These are phyloP conservation scores for Westerdykella aurantiaca DNA, from an alignment of 2,329 filamentous ascomycete species.

Conservation along the genomic window DNA sequence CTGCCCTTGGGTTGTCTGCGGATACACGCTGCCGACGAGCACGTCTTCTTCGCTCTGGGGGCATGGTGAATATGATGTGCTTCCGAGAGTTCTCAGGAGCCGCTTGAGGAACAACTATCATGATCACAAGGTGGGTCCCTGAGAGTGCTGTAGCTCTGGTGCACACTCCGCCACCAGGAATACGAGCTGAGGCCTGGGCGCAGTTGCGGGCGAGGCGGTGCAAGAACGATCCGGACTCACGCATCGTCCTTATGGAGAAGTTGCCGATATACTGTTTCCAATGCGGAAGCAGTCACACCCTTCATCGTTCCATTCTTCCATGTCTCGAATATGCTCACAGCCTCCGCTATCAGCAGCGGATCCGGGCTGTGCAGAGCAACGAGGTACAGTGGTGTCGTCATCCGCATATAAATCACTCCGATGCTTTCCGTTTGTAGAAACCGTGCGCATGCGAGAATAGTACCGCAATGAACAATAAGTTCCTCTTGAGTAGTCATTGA, in stretches of 20 bases:
- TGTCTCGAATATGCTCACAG: constrained; percentile 14
- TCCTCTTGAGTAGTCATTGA: constrained; percentile 5
- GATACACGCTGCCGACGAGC: no score
- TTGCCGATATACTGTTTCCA: constrained; percentile 13
- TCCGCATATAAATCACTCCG: constrained; percentile 28
- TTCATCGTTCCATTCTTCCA: constrained; percentile 21
- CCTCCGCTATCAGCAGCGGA: constrained; percentile 10
- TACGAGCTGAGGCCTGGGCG: no score
- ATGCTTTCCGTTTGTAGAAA: constrained; percentile 16
- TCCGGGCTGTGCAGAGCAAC: constrained; percentile 21
- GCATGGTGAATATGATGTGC: no score
- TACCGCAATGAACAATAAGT: constrained; percentile 10
- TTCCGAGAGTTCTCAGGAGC: no score
- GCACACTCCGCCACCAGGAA: no score
- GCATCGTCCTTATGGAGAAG: background rate
- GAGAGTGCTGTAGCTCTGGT: no score
- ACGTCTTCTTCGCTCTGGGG: no score
- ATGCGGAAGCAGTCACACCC: constrained; percentile 23
- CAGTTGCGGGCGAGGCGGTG: no score
- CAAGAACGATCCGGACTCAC: no score
- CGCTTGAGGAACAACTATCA: no score
- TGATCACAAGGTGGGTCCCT: no score
- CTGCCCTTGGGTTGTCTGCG: no score
- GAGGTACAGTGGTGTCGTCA: constrained; percentile 24
- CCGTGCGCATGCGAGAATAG: constrained; percentile 18